Evolutionary conservation across 78 protist genomes (phyloP), one percentile per base, ranked within the genome.

Genomic region (Dictyostelium citrinum): DNA sequence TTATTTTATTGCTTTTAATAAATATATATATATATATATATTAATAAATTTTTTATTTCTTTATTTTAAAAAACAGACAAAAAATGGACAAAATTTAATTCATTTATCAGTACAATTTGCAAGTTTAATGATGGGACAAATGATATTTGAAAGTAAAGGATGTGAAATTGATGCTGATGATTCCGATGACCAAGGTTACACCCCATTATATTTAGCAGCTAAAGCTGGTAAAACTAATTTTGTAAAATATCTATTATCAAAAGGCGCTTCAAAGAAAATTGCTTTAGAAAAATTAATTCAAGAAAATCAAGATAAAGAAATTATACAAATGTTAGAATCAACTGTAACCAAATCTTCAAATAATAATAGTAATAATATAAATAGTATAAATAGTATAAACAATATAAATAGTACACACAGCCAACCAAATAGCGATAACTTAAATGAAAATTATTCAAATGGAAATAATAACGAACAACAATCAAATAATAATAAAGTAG

Each of bases 121-220:
- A 22, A 67, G 72, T 22, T 49, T 88, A 43, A 88, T 88, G 93
- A 78, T 88, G 93, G 93, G 93, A 16, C 84, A 88, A 78, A 8
- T 67, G 11, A 78, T 88, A 1, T 78, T 67, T 41, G 93, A 88
- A 14, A 86, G 55, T 45, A 39, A 88, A 27, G 55, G 68, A 24
- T 33, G 72, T 14, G 31, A 37, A 27, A 43, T 58, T 45, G 58
- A 58, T 16, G 39, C 71, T 29, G 93, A 88, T 88, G 81, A 61
- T 29, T 6, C 35, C 12, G 93, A 88, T 46, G 71, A 45, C 2
- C 60, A 78, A 45, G 84, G 84, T n/a, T 31, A 64, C n/a, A 88
- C 93, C 14, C 85, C 93, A 67, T 67, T 88, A 35, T 88, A 78
- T 49, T 68, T 88, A 16, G 93, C 93, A 22, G 84, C 93, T 0